Conservation (phyloP, 352 stramenopile genomes). For the Globisporangium lucens region DNA sequence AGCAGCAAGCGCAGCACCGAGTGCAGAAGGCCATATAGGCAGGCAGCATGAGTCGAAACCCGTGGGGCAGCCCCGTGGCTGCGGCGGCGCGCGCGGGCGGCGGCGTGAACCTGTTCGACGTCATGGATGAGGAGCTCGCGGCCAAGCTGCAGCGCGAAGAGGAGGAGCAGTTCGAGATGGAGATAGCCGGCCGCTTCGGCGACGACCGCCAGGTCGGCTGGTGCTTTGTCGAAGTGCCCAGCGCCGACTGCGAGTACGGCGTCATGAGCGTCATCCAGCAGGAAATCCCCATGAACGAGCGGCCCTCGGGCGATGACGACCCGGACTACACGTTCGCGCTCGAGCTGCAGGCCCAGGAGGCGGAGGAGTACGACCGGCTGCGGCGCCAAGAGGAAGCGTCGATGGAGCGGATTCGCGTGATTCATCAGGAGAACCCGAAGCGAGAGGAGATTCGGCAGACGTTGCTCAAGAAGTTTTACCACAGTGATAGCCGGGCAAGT, state of each 20-base stretch:
- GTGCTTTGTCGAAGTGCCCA: constrained; percentile 78
- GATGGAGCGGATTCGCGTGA: constrained; percentile 59
- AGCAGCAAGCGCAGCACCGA: neutral
- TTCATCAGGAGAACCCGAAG: constrained; percentile 50
- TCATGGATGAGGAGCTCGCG: constrained; percentile 73
- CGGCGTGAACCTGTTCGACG: constrained; percentile 52
- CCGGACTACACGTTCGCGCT: constrained; percentile 74
- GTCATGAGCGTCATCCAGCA: constrained; percentile 77
- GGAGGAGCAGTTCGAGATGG: constrained; percentile 59
- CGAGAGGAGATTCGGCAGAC: constrained; percentile 45
- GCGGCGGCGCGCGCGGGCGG: constrained; percentile 17
- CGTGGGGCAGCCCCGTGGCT: constrained; percentile 27
- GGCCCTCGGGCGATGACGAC: constrained; percentile 31
- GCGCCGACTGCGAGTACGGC: constrained; percentile 39
- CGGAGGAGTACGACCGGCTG: constrained; percentile 71
- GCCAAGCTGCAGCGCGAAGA: constrained; percentile 69
- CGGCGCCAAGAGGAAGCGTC: constrained; percentile 63
- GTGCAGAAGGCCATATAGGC: neutral
- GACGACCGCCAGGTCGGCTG: constrained; percentile 55
- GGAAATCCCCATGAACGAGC: constrained; percentile 51
- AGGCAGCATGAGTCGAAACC: constrained; percentile 23
- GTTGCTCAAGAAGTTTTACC: constrained; percentile 41
- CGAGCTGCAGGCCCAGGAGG: constrained; percentile 67
- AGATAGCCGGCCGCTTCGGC: constrained; percentile 62
- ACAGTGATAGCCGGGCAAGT: constrained; percentile 26